Percentiles rank a stretch among this genome's conserved stretches.
Conservation (phyloP, 202 grass and related monocot genomes). For the Schoenoplectus triqueter region DNA sequence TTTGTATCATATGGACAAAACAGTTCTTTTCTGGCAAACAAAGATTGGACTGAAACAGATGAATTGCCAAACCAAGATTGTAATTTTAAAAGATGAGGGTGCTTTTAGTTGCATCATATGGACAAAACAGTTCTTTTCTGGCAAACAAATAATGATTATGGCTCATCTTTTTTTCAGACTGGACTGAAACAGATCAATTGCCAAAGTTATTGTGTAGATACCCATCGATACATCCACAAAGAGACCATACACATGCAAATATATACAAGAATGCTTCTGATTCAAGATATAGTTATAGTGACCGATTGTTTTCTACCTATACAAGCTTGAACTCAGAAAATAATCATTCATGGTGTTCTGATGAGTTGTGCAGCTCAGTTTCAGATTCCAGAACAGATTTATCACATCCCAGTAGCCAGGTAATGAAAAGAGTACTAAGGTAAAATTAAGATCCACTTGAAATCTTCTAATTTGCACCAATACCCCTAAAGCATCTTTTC, state of each 20-base stretch:
- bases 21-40: not conserved
- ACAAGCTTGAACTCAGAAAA: conserved; percentile 63
- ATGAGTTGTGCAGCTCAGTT: conserved; percentile 43
- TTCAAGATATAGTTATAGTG: conserved; percentile 43
- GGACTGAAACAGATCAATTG: conserved; percentile 45
- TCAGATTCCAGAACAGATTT: conserved; percentile 49
- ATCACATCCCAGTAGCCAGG: conserved; percentile 49
- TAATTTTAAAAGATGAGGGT: not conserved
- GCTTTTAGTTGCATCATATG: conserved; percentile 11
- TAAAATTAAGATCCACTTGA: not conserved
- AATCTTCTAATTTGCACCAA: not conserved
- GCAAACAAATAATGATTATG: not conserved
- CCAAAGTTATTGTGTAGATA: conserved; percentile 38
- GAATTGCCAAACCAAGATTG: conserved; percentile 40
- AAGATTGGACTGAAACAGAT: conserved; percentile 51
- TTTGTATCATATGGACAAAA: no score
- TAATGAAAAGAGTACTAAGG: conserved; percentile 36
- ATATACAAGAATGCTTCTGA: conserved; percentile 46
- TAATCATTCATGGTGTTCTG: conserved; percentile 39
- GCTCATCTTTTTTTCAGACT: conserved; percentile 43
- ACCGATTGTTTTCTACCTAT: conserved; percentile 48
- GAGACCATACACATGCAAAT: conserved; percentile 54
- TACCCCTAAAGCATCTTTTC: conserved; percentile 3
- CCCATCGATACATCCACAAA: conserved; percentile 53
- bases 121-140: not conserved